Evolutionary conservation across 192 early-diverging fungal genomes (phyloP).

Genomic region (Coemansia sp.): DNA sequence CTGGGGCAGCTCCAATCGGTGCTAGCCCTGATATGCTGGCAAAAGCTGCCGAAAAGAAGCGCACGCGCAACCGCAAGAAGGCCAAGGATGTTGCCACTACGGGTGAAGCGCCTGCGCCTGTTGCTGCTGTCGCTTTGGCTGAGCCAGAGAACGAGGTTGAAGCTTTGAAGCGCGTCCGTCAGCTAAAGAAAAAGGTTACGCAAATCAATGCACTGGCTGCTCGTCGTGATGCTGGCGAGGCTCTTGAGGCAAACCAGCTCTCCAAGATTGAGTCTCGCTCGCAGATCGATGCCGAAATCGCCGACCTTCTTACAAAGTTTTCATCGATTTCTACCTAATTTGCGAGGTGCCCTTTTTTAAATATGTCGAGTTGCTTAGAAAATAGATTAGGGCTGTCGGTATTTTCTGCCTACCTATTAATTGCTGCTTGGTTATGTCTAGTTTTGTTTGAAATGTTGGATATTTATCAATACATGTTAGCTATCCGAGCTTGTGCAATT

Average conservation of each 20-base stretch:
- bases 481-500: no score
- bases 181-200: conserved; percentile 87
- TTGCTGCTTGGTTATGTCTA: no score
- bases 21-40: conserved; percentile 21
- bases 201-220: conserved; percentile 86
- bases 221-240: conserved; percentile 72
- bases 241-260: conserved; percentile 66
- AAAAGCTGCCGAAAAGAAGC: conserved; percentile 60
- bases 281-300: conserved; percentile 40
- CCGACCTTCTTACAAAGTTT: conserved; percentile 23
- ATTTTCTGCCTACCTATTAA: not conserved
- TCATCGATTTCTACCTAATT: conserved; percentile 7
- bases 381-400: not conserved
- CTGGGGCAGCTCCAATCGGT: conserved; percentile 40
- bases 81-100: conserved; percentile 50
- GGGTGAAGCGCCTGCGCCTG: conserved; percentile 18
- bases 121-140: not conserved
- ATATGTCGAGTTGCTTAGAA: not conserved
- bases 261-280: conserved; percentile 32
- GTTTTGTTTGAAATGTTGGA: no score
- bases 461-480: no score
- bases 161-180: conserved; percentile 82
- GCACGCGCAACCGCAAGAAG: conserved; percentile 78
- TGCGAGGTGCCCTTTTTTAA: not conserved
- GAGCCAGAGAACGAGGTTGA: conserved; percentile 53